Conservation (phyloP, 202 grass and related monocot species). For the Musa balbisiana region DNA sequence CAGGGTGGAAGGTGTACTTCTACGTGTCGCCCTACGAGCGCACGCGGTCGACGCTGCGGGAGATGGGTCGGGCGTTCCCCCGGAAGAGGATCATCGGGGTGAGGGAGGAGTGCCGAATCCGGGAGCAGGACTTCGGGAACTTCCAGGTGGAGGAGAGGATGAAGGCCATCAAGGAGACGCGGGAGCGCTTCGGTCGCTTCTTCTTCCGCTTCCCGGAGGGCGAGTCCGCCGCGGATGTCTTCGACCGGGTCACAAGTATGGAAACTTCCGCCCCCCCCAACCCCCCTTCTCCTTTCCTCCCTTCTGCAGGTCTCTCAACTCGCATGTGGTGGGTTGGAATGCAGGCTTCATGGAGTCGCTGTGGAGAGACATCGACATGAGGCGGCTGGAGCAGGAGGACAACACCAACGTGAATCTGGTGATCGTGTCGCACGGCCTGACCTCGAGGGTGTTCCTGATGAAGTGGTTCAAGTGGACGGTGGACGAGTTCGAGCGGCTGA, state of each 20-base stretch:
- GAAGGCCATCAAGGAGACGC: constrained; percentile 70
- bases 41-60: constrained; percentile 72
- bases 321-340: no score
- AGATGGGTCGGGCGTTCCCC: constrained; percentile 75
- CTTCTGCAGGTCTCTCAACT: no score
- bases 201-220: constrained; percentile 98
- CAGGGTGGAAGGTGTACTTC: constrained; percentile 88
- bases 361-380: constrained; percentile 97
- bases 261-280: neutral
- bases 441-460: constrained; percentile 91
- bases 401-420: constrained; percentile 73
- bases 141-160: constrained; percentile 96
- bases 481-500: constrained; percentile 80
- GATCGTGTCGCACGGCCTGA: constrained; percentile 90
- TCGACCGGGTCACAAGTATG: constrained; percentile 86
- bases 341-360: constrained; percentile 88
- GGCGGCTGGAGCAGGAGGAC: constrained; percentile 44
- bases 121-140: constrained; percentile 98
- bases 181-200: constrained; percentile 78
- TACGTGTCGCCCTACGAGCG: constrained; percentile 94
- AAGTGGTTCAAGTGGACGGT: constrained; percentile 99
- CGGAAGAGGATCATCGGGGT: constrained; percentile 64
- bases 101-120: constrained; percentile 88
- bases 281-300: no score
- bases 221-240: constrained; percentile 94